Evolutionary conservation across 73 alveolate genomes (phyloP).

Genomic region (Effrenium voratum): DNA sequence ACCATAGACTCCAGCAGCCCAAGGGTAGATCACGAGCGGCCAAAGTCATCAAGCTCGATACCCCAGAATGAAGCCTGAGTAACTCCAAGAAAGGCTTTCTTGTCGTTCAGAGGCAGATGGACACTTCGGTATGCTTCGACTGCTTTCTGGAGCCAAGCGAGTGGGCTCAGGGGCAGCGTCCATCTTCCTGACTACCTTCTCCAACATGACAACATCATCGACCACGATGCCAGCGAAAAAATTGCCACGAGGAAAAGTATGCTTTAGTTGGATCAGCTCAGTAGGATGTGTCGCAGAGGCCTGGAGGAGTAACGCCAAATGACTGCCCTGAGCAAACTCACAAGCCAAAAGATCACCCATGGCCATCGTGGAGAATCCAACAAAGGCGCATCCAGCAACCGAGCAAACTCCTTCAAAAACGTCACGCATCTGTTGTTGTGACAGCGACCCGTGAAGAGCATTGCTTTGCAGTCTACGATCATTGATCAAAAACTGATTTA

Average conservation of each 20-base stretch:
- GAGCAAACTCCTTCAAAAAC: background rate
- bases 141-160: background rate
- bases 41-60: background rate
- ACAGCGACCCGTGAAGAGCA: background rate
- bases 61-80: conserved; percentile 1
- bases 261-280: background rate
- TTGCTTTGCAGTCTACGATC: background rate
- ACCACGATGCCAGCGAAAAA: background rate
- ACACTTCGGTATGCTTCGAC: background rate
- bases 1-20: background rate
- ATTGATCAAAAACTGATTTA: background rate
- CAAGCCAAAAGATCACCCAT: conserved; percentile 26
- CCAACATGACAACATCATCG: conserved; percentile 14
- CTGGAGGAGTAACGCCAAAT: background rate
- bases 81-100: background rate
- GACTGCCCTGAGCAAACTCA: conserved; percentile 16
- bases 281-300: background rate
- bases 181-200: background rate
- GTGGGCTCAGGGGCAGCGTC: background rate
- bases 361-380: conserved; percentile 1
- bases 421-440: background rate
- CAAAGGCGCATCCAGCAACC: background rate
- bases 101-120: background rate
- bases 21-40: background rate
- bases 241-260: background rate